A percentile compares a stretch with the other conserved stretches of the same genome.
Evolutionary conservation across 192 early-diverging fungal species (phyloP).

Genomic region (Coemansia sp.): DNA sequence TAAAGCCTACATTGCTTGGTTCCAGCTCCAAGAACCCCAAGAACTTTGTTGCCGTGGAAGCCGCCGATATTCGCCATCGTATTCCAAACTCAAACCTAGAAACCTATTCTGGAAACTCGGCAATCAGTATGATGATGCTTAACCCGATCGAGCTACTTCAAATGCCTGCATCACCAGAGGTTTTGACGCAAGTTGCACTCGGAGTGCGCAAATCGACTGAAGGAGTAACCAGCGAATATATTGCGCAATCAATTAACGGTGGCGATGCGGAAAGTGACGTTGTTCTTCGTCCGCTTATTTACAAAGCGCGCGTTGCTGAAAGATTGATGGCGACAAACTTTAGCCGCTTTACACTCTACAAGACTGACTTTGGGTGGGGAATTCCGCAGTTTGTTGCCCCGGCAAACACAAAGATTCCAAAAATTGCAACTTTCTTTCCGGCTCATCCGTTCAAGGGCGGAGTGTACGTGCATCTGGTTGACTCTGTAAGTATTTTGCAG

Average conservation of each 20-base stretch:
- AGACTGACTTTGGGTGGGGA: conserved; percentile 15
- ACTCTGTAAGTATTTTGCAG: too few species aligned
- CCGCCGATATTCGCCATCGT: conserved; percentile 4
- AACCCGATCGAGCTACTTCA: conserved; percentile 3
- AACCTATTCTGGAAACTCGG: conserved; percentile 4
- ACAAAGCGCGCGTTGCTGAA: not conserved
- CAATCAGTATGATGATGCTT: not conserved
- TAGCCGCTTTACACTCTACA: not conserved
- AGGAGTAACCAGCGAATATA: conserved; percentile 2
- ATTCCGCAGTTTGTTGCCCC: conserved; percentile 2
- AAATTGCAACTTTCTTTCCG: not conserved
- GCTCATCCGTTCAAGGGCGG: not conserved
- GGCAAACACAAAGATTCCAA: too few species aligned
- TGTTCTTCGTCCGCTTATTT: not conserved
- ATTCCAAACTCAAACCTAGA: not conserved
- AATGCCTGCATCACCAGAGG: conserved; percentile 1
- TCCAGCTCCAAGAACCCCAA: not conserved
- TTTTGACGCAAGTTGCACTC: not conserved
- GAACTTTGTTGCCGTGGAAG: not conserved
- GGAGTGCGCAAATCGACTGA: not conserved
- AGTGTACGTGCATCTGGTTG: too few species aligned
- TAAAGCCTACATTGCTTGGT: not conserved
- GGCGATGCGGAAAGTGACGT: not conserved
- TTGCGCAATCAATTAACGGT: not conserved
- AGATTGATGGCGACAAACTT: not conserved